Percentiles rank a stretch among this genome's conserved stretches.
These are phyloP conservation scores for Tetraselmis chui DNA, from an alignment of 139 green algal genomes.

Conservation along the genomic window DNA sequence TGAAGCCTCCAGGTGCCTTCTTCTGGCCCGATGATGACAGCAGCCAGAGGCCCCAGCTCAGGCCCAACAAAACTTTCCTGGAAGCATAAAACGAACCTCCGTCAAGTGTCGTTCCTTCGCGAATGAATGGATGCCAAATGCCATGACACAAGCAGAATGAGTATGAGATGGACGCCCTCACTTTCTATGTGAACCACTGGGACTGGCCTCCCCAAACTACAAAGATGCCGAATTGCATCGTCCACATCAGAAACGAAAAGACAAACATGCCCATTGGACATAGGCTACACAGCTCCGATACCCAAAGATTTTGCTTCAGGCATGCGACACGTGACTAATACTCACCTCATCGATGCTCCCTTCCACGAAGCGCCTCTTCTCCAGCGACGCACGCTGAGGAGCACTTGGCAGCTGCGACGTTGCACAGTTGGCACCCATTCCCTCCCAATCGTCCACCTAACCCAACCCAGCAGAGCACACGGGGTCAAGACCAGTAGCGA, in stretches of 20 bases:
- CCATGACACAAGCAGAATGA: not conserved
- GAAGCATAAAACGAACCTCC: too few species aligned
- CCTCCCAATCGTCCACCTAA: conserved; percentile 14
- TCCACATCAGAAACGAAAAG: not conserved
- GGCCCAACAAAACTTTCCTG: conserved; percentile 40
- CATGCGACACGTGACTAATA: too few species aligned
- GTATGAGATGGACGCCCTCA: not conserved
- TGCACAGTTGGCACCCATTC: not conserved
- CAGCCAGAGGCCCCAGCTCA: conserved; percentile 62
- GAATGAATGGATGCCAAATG: not conserved
- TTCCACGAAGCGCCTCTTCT: conserved; percentile 58
- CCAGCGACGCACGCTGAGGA: not conserved
- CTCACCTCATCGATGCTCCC: conserved; percentile 60
- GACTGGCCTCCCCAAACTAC: too few species aligned
- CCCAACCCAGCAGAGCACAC: conserved; percentile 1
- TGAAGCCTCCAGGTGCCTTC: conserved; percentile 57
- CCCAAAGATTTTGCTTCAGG: too few species aligned
- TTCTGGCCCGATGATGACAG: conserved; percentile 62
- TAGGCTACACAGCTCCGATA: too few species aligned
- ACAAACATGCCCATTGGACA: too few species aligned
- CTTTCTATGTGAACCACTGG: not conserved
- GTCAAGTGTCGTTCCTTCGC: not conserved
- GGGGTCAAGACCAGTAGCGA: not conserved
- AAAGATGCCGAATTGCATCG: not conserved
- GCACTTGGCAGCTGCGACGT: conserved; percentile 1